Conservation (phyloP, 805 yeast species). For the Pichia exigua region DNA sequence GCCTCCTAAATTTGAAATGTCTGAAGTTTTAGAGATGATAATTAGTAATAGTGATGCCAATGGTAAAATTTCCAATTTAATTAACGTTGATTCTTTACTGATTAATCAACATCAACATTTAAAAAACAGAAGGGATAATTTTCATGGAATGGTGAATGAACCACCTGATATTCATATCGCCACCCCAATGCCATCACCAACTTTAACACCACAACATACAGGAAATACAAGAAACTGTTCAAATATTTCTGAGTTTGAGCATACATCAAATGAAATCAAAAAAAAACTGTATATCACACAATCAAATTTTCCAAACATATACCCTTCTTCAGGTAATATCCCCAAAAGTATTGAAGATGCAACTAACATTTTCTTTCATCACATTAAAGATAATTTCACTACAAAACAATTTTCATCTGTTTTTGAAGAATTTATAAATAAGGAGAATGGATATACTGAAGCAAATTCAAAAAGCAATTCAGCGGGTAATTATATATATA, state of each 20-base stretch:
- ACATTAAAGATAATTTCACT: slow-evolving; percentile 60
- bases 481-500: slow-evolving; percentile 14
- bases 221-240: slow-evolving; percentile 22
- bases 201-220: slow-evolving; percentile 40
- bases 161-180: slow-evolving; percentile 57
- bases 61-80: slow-evolving; percentile 15
- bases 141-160: slow-evolving; percentile 1
- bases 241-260: slow-evolving; percentile 24
- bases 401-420: slow-evolving; percentile 65
- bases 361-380: slow-evolving; percentile 51
- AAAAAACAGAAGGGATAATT: slow-evolving; percentile 12
- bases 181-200: slow-evolving; percentile 85
- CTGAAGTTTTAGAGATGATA: slow-evolving; percentile 35
- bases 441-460: slow-evolving; percentile 36
- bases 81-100: slow-evolving; percentile 22
- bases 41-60: slow-evolving; percentile 8
- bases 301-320: slow-evolving; percentile 27
- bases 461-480: slow-evolving; percentile 35
- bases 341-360: slow-evolving; percentile 82
- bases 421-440: slow-evolving; percentile 59
- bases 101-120: slow-evolving; percentile 27
- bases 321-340: slow-evolving; percentile 30
- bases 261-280: slow-evolving; percentile 24
- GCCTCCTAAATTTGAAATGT: slow-evolving; percentile 43
- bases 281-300: slow-evolving; percentile 28